These are phyloP conservation scores for Trichocomaceae sp. DNA, from an alignment of 2,329 filamentous ascomycete species.

Conservation along the genomic window DNA sequence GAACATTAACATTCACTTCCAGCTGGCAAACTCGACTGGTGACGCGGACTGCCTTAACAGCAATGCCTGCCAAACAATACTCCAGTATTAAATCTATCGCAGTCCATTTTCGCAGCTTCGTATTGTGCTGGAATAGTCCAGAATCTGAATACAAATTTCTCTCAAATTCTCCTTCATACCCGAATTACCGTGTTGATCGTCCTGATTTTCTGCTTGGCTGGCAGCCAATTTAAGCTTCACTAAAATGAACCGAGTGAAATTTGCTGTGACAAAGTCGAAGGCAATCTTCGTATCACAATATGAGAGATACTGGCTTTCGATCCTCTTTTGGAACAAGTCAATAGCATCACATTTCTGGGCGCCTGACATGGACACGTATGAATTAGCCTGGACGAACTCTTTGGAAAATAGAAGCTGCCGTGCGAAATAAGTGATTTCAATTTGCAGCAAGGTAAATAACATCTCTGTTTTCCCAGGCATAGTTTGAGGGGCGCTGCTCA, in stretches of 20 bases:
- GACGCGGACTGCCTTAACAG: no score
- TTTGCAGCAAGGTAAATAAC: neutral
- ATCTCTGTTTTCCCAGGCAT: neutral
- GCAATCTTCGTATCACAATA: conserved; percentile 1
- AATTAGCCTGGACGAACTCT: neutral
- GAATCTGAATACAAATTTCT: neutral
- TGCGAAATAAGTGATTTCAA: neutral
- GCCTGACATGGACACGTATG: neutral
- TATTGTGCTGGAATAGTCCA: neutral
- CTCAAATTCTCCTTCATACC: neutral
- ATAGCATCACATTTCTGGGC: neutral
- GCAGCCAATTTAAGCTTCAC: neutral
- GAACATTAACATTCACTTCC: no score
- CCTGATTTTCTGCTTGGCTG: neutral
- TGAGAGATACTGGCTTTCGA: neutral
- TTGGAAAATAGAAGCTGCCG: conserved; percentile 2
- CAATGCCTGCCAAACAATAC: no score
- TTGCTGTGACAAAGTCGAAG: neutral
- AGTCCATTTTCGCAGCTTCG: neutral
- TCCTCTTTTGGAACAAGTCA: neutral
- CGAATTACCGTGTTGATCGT: neutral
- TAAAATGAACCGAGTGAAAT: neutral
- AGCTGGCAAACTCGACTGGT: neutral
- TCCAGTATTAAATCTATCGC: neutral
- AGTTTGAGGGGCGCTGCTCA: conserved; percentile 9